Base-by-base conservation (phyloP, 2,329 filamentous ascomycete species). In the Purpureocillium takamizusanense region DNA sequence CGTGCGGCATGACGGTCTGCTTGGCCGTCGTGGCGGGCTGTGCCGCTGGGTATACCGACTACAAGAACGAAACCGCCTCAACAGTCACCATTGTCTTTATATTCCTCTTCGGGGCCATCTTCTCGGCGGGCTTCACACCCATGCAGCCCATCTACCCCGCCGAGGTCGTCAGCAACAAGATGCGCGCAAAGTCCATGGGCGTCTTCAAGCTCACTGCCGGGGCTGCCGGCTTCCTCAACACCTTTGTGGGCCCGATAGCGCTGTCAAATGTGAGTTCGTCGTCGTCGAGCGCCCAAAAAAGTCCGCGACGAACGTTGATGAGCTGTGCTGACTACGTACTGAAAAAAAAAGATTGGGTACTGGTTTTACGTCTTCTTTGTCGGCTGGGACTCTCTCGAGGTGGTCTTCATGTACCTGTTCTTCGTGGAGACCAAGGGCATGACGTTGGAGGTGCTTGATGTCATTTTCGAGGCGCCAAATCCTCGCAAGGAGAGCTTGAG, bases 321-420 rank as follows among this genome's bases (percentile, higher is more conserved):
- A n/a, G n/a, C n/a, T n/a, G n/a, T n/a, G n/a, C n/a, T n/a, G n/a
- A n/a, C n/a, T n/a, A n/a, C n/a, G n/a, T n/a, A n/a, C n/a, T n/a
- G n/a, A n/a, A n/a, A n/a, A n/a, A n/a, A n/a, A 25, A 5, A 43
- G 1, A 56, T 66, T 31, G 48, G 42, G 0, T 66, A 60, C 55
- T 56, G 51, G 23, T 63, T 62, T 40, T 66, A 62, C 36, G 47
- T 57, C 29, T 50, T 65, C 15, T 66, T 58, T 10, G 56, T 59
- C 39, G 35, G 60, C 23, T 48, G 46, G 15, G 41, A 56, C 16
- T 42, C 54, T 30, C 30, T 46, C 18, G 42, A 48, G 30, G 35
- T 61, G 16, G 37, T 47, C 4, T 31, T 61, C 28, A 52, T 63
- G 14, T 67, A 59, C 40, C 61, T 64, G 42, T 55, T 59, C 32